Evolutionary conservation across 1,284 basidiomycete species (phyloP).

Genomic region (Stygiomarasmius scandens): DNA sequence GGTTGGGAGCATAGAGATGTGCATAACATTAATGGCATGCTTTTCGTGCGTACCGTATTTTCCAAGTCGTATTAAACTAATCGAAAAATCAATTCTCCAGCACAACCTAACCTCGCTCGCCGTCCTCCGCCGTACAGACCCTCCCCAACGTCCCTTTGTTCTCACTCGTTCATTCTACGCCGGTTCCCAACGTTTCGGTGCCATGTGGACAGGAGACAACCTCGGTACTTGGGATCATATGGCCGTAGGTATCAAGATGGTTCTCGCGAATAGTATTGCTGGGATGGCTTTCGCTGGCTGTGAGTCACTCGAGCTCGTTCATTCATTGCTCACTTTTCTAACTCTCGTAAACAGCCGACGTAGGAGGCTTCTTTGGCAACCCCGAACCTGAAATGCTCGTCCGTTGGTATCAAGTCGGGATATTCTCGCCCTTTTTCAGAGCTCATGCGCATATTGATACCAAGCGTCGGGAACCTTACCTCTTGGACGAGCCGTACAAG

Average conservation of each 20-base stretch:
- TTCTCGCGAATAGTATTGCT: constrained; percentile 88
- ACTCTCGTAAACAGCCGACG: constrained; percentile 70
- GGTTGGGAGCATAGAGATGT: constrained; percentile 98
- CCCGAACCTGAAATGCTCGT: constrained; percentile 93
- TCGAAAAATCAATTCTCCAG: too few species aligned
- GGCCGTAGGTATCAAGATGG: constrained; percentile 92
- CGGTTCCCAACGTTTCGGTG: constrained; percentile 93
- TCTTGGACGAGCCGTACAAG: constrained; percentile 89
- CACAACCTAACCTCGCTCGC: constrained; percentile 89
- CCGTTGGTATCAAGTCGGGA: constrained; percentile 96
- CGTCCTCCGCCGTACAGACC: constrained; percentile 73
- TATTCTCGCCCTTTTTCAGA: constrained; percentile 97
- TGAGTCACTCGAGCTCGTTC: constrained; percentile 43
- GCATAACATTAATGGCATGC: constrained; percentile 93
- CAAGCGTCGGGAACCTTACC: constrained; percentile 94
- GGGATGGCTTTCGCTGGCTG: constrained; percentile 94
- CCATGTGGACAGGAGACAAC: constrained; percentile 99
- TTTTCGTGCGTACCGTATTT: constrained; percentile 58
- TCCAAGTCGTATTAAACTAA: too few species aligned
- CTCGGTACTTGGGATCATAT: constrained; percentile 98
- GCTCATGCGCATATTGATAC: constrained; percentile 99
- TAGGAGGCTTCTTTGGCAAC: constrained; percentile 99
- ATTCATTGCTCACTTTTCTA: constrained; percentile 1
- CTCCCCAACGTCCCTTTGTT: constrained; percentile 88
- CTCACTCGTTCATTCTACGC: constrained; percentile 95